A percentile compares a stretch with the other conserved stretches of the same genome.
Evolutionary conservation across 2,329 filamentous ascomycete genomes (phyloP).

Genomic region (Neoascochyta sp.): DNA sequence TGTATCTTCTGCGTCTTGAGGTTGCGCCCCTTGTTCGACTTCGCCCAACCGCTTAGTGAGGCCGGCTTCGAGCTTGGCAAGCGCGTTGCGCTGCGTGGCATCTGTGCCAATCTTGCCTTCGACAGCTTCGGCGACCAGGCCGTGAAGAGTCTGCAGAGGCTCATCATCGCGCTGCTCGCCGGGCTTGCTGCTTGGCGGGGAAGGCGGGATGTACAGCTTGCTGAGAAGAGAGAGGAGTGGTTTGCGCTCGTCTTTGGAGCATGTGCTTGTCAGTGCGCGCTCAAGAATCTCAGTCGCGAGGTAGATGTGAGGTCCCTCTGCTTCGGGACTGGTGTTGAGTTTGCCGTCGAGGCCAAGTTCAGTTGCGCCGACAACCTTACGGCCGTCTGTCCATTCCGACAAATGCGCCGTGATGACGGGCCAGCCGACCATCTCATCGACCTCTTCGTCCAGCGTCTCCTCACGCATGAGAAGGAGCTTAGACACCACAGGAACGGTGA

Average conservation of each 20-base stretch:
- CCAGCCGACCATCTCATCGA: conserved; percentile 68
- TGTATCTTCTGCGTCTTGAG: too few species aligned
- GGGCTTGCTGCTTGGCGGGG: conserved; percentile 35
- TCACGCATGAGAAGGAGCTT: conserved; percentile 59
- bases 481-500: conserved; percentile 72
- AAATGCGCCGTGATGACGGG: conserved; percentile 75
- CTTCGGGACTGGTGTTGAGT: conserved; percentile 55
- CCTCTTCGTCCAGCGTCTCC: conserved; percentile 70
- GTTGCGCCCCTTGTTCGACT: too few species aligned
- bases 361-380: conserved; percentile 66
- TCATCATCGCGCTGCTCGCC: conserved; percentile 17
- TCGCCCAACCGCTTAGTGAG: conserved; percentile 53
- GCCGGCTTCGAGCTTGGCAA: conserved; percentile 52
- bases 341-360: conserved; percentile 45
- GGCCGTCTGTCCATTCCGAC: conserved; percentile 91
- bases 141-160: conserved; percentile 36
- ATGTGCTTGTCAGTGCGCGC: conserved; percentile 61
- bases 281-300: conserved; percentile 76
- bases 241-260: conserved; percentile 80
- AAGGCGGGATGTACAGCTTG: conserved; percentile 74
- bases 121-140: conserved; percentile 47
- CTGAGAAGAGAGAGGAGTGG: conserved; percentile 60
- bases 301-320: conserved; percentile 75
- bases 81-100: conserved; percentile 50
- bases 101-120: conserved; percentile 51